Conservation (phyloP, 352 stramenopile genomes). For the Phytophthora cajani region DNA sequence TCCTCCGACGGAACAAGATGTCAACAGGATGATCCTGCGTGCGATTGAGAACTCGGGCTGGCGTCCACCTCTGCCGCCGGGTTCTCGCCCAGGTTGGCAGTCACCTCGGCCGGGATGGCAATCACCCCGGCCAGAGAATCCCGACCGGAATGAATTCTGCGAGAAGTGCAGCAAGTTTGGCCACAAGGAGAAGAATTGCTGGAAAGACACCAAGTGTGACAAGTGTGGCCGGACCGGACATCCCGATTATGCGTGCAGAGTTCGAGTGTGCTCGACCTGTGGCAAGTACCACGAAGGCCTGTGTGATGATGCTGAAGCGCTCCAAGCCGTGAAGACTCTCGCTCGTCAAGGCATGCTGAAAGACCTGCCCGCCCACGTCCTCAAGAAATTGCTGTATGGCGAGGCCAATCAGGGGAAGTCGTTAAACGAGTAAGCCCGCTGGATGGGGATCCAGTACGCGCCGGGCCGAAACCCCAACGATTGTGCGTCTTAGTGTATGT, state of each 20-base stretch:
- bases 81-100: background rate
- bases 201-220: slow-evolving; percentile 1
- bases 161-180: background rate
- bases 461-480: slow-evolving; percentile 8
- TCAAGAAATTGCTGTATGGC: background rate
- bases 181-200: slow-evolving; percentile 1
- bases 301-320: background rate
- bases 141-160: background rate
- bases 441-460: slow-evolving; percentile 21
- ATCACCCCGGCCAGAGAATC: background rate
- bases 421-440: slow-evolving; percentile 32
- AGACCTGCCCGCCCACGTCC: background rate
- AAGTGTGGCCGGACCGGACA: background rate
- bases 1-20: background rate
- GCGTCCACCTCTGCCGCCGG: background rate
- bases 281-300: background rate
- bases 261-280: background rate
- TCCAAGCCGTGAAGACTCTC: slow-evolving; percentile 1
- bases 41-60: background rate
- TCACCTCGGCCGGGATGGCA: background rate
- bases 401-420: background rate
- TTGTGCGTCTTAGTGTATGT: slow-evolving; percentile 28
- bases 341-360: slow-evolving; percentile 4
- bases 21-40: background rate
- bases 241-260: background rate